Conservation (phyloP, 176 grass and related monocot genomes). For the Hordeum marinum region DNA sequence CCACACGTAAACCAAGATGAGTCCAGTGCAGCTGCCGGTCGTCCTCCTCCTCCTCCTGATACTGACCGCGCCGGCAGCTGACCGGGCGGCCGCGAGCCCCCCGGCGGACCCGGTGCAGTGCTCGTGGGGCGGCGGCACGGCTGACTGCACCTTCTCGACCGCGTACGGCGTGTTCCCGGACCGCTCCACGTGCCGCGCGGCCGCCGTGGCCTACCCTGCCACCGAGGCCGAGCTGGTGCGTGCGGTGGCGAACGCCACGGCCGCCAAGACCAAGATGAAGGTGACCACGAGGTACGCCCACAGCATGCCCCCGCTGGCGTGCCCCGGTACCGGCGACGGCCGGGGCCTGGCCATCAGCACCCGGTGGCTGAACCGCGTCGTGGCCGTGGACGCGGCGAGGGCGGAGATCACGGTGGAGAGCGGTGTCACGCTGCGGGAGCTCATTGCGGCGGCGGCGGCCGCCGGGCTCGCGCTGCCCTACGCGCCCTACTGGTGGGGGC, state of each 20-base stretch:
- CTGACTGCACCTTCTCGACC: slow-evolving; percentile 53
- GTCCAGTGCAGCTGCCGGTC: background rate
- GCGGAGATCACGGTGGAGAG: slow-evolving; percentile 40
- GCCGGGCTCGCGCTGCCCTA: slow-evolving; percentile 53
- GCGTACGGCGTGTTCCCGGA: slow-evolving; percentile 61
- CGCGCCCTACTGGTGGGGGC: slow-evolving; percentile 69
- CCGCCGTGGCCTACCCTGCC: slow-evolving; percentile 32
- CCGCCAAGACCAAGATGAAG: slow-evolving; percentile 56
- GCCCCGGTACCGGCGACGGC: slow-evolving; percentile 41
- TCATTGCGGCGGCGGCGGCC: slow-evolving; percentile 6
- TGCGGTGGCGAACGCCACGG: slow-evolving; percentile 26
- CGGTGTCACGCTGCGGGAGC: slow-evolving; percentile 1
- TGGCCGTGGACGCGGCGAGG: slow-evolving; percentile 7
- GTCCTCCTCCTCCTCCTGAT: background rate
- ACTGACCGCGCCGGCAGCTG: background rate
- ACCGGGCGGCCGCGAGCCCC: slow-evolving; percentile 28
- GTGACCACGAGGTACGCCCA: slow-evolving; percentile 49
- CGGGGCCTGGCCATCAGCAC: slow-evolving; percentile 54
- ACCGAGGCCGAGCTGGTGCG: slow-evolving; percentile 53
- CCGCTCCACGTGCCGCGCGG: slow-evolving; percentile 50
- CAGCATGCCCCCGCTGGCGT: slow-evolving; percentile 61
- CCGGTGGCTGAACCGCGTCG: slow-evolving; percentile 21
- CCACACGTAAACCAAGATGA: background rate
- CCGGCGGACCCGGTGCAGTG: slow-evolving; percentile 56
- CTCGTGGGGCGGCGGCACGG: slow-evolving; percentile 18